Evolutionary conservation across 139 green algal species (phyloP), one percentile per base, ranked within the genome.

Genomic region (Raphidocelis subcapitata): DNA sequence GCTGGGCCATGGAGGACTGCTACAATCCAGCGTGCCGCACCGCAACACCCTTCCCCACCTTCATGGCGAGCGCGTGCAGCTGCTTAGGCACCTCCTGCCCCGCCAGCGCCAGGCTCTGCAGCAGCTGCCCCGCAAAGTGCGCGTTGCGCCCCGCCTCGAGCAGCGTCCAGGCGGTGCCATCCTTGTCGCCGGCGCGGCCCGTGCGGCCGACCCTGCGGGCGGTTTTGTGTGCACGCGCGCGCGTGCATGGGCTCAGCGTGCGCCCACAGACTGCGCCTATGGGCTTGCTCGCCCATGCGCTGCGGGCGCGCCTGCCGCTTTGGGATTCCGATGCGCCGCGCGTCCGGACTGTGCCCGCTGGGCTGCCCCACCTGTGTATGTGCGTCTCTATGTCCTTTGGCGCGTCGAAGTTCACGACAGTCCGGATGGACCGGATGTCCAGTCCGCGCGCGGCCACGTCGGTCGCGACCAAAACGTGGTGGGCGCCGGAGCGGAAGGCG

Each of bases 391-490:
- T 84, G 52, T 96, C 90, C 55, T 89, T 89, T 57, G 91, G 88
- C 0, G 88, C 88, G 51, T 93, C 84, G 24, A 72, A 75, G 74
- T 88, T 87, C 3, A 91, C 64, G 32, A 97, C 90, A 37, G 98
- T 88, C 75, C 97, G 92, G 10, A 99, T 91, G 28, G 88, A 85
- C 26, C 72, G 88, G 82, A 99, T 98, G 88, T 99, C 96, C 65
- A 99, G 87, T 1, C 96, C 96, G 15, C 96, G 82, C 0, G 96
- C 96, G 18, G 96, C 96, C 23, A 99, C 96, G 72, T 99, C 96
- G 2, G 96, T 99, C 20, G 96, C 96, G 14, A 99, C 95, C 60
- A 99, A 85, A 60, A 98, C 86, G 24, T 80, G 74, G 60, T 98
- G 98, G 62, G 93, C 88, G 71, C 90, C 91, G 54, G 86, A 77